Conservation (phyloP, 306 rosid species). For the Erythrophleum fordii region DNA sequence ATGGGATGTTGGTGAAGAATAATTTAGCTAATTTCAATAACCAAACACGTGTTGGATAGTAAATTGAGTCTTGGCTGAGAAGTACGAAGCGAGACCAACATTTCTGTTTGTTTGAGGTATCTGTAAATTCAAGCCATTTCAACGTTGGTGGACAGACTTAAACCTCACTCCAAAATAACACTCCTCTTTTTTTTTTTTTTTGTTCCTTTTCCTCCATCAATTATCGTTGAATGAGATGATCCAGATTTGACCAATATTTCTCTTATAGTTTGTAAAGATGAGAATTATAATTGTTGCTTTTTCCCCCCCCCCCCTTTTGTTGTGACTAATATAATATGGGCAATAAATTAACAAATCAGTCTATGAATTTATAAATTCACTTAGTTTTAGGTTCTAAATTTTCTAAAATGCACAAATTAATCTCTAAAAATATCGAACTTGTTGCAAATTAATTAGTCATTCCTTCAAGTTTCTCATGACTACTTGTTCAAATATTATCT, state of each 20-base stretch:
- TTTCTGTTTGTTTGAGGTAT: constrained; percentile 38
- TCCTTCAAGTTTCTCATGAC: no score
- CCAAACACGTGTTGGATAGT: constrained; percentile 21
- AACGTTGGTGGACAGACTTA: constrained; percentile 61
- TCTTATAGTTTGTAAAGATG: not conserved
- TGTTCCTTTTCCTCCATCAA: not conserved
- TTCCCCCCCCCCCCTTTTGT: not conserved
- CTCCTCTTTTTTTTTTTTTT: not conserved
- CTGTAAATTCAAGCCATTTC: constrained; percentile 72
- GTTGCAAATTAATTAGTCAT: no score
- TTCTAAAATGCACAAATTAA: no score
- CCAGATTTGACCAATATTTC: not conserved
- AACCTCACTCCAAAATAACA: constrained; percentile 55
- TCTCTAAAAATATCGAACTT: no score
- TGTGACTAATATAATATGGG: not conserved
- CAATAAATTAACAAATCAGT: not conserved
- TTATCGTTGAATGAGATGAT: not conserved
- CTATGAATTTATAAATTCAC: not conserved
- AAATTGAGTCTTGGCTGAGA: constrained; percentile 45
- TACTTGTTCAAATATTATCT: no score
- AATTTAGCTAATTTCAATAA: constrained; percentile 10
- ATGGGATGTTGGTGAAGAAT: not conserved
- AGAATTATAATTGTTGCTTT: not conserved
- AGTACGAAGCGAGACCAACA: constrained; percentile 53
- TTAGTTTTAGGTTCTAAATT: not conserved